Percentiles rank a stretch among this genome's conserved stretches.
Evolutionary conservation across 768 basidiomycete genomes (phyloP).

Genomic region (Lactarius quietus): DNA sequence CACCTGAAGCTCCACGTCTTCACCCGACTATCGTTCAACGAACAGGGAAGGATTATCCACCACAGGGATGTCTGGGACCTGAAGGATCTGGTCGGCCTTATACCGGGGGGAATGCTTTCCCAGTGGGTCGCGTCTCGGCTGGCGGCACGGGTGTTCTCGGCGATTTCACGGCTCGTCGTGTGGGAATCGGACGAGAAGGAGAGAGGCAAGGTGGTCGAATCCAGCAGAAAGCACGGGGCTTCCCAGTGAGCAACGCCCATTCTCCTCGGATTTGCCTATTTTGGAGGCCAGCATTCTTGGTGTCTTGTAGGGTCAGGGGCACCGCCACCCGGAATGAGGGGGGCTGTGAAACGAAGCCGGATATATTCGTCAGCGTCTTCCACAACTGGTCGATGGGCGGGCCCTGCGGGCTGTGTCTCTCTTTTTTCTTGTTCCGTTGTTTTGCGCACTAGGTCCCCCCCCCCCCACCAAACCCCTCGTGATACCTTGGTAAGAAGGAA

Average conservation of each 20-base stretch:
- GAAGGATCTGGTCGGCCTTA: conserved; percentile 67
- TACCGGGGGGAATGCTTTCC: conserved; percentile 63
- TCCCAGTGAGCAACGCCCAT: conserved; percentile 18
- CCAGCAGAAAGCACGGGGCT: conserved; percentile 11
- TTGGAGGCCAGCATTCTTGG: conserved; percentile 4
- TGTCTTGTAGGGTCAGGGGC: conserved; percentile 11
- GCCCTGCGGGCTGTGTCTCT: conserved; percentile 1
- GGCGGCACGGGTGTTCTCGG: conserved; percentile 43
- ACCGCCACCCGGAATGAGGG: conserved; percentile 20
- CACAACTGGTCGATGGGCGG: conserved; percentile 5
- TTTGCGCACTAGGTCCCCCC: conserved; percentile 23
- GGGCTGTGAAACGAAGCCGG: conserved; percentile 18
- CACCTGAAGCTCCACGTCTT: conserved; percentile 69
- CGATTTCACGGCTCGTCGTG: conserved; percentile 13
- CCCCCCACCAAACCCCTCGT: conserved; percentile 6
- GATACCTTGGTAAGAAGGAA: conserved; percentile 17
- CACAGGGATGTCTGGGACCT: conserved; percentile 83
- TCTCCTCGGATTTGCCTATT: conserved; percentile 17
- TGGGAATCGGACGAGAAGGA: conserved; percentile 20
- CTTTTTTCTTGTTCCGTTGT: conserved; percentile 7
- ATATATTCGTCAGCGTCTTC: conserved; percentile 12
- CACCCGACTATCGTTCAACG: conserved; percentile 74
- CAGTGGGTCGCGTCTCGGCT: conserved; percentile 69
- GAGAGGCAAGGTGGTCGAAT: conserved; percentile 10
- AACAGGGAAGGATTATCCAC: conserved; percentile 73